phyloP scores from a whole-genome alignment of 1,284 basidiomycete genomes.

The Cryptococcus sp. region DNA sequence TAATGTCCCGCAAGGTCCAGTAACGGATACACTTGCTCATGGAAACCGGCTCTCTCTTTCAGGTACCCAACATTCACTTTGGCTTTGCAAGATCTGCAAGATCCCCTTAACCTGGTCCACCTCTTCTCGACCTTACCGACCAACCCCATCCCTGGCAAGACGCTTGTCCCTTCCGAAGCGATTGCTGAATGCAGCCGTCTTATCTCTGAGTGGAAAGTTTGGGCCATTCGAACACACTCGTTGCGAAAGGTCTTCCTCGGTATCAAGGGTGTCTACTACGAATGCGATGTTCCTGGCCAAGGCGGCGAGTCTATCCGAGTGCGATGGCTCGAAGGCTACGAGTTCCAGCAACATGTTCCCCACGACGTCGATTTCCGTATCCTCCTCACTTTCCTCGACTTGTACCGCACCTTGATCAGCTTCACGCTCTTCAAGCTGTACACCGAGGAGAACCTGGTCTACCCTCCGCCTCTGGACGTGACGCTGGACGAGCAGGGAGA shows the following conservation, averaged over 20 bases:
- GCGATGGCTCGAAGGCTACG: slow-evolving; percentile 97
- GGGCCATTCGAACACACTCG: slow-evolving; percentile 84
- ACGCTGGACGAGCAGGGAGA: slow-evolving; percentile 85
- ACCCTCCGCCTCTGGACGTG: slow-evolving; percentile 87
- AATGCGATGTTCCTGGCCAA: slow-evolving; percentile 72
- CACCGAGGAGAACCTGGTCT: slow-evolving; percentile 88
- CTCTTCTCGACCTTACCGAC: slow-evolving; percentile 89
- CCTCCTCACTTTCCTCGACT: slow-evolving; percentile 96
- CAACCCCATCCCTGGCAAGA: slow-evolving; percentile 60
- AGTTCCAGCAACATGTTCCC: slow-evolving; percentile 96
- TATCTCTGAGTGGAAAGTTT: slow-evolving; percentile 79
- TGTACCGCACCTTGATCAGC: slow-evolving; percentile 94
- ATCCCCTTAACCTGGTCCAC: slow-evolving; percentile 92
- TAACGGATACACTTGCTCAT: not conserved
- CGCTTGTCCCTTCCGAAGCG: slow-evolving; percentile 75
- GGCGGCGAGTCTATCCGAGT: slow-evolving; percentile 77
- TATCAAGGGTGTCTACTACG: slow-evolving; percentile 98
- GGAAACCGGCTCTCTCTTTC: slow-evolving; percentile 2
- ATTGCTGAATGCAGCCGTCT: slow-evolving; percentile 89
- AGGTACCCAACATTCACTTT: slow-evolving; percentile 98
- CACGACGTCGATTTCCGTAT: slow-evolving; percentile 96
- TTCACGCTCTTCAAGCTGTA: slow-evolving; percentile 98
- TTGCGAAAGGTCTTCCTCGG: slow-evolving; percentile 93
- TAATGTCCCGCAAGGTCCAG: not conserved
- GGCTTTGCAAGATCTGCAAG: slow-evolving; percentile 93